Conservation (phyloP, 768 basidiomycete species). For the Trametes maxima region DNA sequence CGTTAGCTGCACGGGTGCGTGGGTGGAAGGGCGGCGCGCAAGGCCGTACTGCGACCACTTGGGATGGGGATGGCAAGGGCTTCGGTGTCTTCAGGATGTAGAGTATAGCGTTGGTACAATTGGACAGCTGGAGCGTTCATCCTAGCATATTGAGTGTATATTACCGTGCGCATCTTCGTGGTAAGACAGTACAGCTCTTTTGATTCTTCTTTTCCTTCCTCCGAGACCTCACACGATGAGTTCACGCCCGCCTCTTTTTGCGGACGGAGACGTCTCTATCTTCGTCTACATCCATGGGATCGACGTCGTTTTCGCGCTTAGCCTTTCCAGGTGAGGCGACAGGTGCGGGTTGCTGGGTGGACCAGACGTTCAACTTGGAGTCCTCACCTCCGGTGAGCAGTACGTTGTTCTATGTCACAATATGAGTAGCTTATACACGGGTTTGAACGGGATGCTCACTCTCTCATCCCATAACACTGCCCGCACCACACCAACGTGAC, state of each 20-base stretch:
- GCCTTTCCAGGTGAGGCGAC: neutral
- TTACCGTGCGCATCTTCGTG: slow-evolving; percentile 3
- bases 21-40: slow-evolving; percentile 15
- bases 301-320: slow-evolving; percentile 24
- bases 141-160: slow-evolving; percentile 1
- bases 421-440: too few relatives aligned
- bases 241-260: slow-evolving; percentile 26
- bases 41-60: slow-evolving; percentile 47
- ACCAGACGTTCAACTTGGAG: slow-evolving; percentile 36
- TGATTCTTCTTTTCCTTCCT: neutral
- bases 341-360: slow-evolving; percentile 19
- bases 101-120: neutral
- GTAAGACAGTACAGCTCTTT: neutral
- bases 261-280: slow-evolving; percentile 17
- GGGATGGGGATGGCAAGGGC: slow-evolving; percentile 71
- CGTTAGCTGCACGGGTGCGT: slow-evolving; percentile 62
- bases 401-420: slow-evolving; percentile 31
- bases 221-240: neutral
- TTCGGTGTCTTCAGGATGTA: slow-evolving; percentile 94
- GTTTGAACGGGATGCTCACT: slow-evolving; percentile 20
- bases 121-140: neutral
- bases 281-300: slow-evolving; percentile 31
- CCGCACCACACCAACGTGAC: slow-evolving; percentile 37
- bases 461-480: slow-evolving; percentile 37
- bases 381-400: slow-evolving; percentile 41